A percentile compares a stretch with the other conserved stretches of the same genome.
Evolutionary conservation across 805 yeast genomes (phyloP).

Genomic region (Lachancea cidri): DNA sequence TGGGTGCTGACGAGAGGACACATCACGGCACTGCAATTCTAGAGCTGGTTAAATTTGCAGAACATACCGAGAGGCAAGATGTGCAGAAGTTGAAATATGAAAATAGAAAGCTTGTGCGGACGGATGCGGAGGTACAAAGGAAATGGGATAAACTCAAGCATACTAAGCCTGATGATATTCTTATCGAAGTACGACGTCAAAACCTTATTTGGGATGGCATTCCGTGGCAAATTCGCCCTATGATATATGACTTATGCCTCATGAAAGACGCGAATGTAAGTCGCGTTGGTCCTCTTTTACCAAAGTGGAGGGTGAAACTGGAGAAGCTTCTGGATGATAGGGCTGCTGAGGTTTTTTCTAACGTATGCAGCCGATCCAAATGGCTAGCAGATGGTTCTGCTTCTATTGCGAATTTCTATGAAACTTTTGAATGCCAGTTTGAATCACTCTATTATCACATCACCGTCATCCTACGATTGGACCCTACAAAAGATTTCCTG

Average conservation of each 20-base stretch:
- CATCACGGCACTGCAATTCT: conserved; percentile 3
- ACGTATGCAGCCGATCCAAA: conserved; percentile 3
- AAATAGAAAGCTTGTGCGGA: conserved; percentile 11
- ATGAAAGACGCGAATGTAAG: conserved; percentile 1
- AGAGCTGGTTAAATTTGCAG: conserved; percentile 4
- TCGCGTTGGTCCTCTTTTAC: not conserved
- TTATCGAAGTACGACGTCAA: conserved; percentile 12
- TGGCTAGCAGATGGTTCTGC: not conserved
- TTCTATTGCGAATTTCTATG: conserved; percentile 1
- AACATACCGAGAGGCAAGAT: conserved; percentile 9
- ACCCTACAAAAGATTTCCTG: conserved; percentile 13
- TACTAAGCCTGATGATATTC: conserved; percentile 4
- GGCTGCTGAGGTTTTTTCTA: conserved; percentile 1
- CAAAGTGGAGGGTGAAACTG: not conserved
- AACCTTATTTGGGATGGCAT: conserved; percentile 16
- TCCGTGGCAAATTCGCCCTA: conserved; percentile 13
- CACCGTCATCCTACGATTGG: conserved; percentile 9
- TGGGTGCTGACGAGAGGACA: not conserved
- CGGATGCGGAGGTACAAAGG: conserved; percentile 8
- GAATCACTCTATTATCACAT: conserved; percentile 13
- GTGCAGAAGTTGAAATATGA: conserved; percentile 11
- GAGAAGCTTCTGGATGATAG: not conserved
- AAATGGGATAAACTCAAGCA: conserved; percentile 12
- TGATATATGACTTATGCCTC: conserved; percentile 13
- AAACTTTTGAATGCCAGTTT: not conserved